These are phyloP conservation scores for Diddensiella transvaalensis DNA, from an alignment of 805 yeast genomes.

Conservation along the genomic window DNA sequence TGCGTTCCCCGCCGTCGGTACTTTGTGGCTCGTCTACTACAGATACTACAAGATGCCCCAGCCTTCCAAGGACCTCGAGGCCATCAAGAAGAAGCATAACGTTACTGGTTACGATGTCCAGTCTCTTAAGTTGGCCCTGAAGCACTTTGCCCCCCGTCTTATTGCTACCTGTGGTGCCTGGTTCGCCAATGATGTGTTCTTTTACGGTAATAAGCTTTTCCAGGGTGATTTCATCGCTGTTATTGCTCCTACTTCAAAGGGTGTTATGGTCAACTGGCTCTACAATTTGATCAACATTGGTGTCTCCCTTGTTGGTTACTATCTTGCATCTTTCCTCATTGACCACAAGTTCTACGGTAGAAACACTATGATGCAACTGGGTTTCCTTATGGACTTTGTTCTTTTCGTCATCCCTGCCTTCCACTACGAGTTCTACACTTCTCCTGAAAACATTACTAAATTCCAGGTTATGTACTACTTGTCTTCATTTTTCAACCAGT, in stretches of 20 bases:
- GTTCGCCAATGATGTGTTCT: conserved; percentile 63
- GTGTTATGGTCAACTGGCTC: conserved; percentile 57
- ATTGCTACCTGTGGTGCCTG: conserved; percentile 56
- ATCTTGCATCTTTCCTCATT: conserved; percentile 52
- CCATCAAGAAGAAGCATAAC: conserved; percentile 30
- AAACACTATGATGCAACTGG: conserved; percentile 52
- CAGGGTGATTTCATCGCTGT: conserved; percentile 37
- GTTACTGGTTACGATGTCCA: conserved; percentile 37
- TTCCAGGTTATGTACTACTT: conserved; percentile 57
- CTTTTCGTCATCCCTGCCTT: conserved; percentile 57
- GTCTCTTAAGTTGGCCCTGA: conserved; percentile 29
- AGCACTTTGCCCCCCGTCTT: conserved; percentile 45
- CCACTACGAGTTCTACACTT: conserved; percentile 48
- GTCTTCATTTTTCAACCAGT: conserved; percentile 62
- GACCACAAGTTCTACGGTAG: conserved; percentile 50
- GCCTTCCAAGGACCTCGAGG: conserved; percentile 31
- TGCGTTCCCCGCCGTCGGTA: conserved; percentile 38
- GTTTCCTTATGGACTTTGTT: conserved; percentile 53
- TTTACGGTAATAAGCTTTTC: conserved; percentile 61
- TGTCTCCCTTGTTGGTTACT: conserved; percentile 62
- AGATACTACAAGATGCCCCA: conserved; percentile 36
- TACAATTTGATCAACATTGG: conserved; percentile 46
- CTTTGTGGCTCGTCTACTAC: conserved; percentile 38
- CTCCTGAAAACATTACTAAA: conserved; percentile 20
- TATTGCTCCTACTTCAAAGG: conserved; percentile 34